A percentile compares a stretch with the other conserved stretches of the same genome.
These are phyloP conservation scores for Chalaropsis thielavioides DNA, from an alignment of 2,329 filamentous ascomycete species.

Conservation along the genomic window DNA sequence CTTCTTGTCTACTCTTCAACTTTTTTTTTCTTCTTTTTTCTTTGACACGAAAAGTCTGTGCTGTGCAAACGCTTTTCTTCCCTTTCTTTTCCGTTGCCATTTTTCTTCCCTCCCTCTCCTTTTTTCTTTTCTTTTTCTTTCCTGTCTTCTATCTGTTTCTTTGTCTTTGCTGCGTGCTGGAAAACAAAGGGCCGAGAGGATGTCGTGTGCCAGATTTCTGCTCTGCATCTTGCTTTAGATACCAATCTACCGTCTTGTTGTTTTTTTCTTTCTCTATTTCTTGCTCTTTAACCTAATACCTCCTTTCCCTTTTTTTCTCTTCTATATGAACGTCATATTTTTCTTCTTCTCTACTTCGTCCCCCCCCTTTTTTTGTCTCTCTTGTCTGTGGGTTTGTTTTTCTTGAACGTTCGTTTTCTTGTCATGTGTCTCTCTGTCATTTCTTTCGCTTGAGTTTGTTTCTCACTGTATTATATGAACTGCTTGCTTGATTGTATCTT, in stretches of 20 bases:
- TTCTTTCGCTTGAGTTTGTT: background rate
- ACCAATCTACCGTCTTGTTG: constrained; percentile 11
- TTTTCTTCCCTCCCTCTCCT: background rate
- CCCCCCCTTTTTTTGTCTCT: background rate
- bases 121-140: background rate
- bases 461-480: background rate
- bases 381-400: background rate
- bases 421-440: background rate
- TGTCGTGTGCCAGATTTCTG: background rate
- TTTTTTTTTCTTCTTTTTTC: background rate
- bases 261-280: background rate
- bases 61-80: background rate
- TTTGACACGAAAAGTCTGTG: background rate
- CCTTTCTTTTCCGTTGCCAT: background rate
- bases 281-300: background rate
- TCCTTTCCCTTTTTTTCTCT: background rate
- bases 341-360: background rate
- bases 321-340: background rate
- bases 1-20: background rate
- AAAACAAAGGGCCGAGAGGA: background rate
- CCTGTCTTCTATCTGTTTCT: background rate
- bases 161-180: background rate
- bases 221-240: constrained; percentile 13
- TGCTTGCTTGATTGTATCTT: background rate
- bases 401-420: background rate